phyloP scores from a whole-genome alignment of 2,329 filamentous ascomycete genomes.

The Hymenoscyphus albidus region DNA sequence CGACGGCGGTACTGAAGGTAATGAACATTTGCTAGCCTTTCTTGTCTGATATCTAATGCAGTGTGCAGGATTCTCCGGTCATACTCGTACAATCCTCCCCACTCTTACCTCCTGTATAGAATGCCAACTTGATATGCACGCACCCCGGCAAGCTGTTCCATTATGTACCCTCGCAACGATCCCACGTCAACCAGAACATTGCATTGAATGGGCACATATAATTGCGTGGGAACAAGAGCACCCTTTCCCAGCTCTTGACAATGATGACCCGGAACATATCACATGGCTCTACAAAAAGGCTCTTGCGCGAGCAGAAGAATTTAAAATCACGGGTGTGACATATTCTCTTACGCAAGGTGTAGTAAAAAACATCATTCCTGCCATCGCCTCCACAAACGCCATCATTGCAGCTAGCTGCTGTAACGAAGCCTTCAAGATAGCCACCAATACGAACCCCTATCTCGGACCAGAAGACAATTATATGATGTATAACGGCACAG shows the following conservation, averaged over 20 bases:
- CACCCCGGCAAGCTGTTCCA: constrained; percentile 92
- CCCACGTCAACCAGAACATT: constrained; percentile 94
- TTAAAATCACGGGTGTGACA: constrained; percentile 86
- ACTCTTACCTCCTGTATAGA: constrained; percentile 95
- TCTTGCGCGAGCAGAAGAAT: constrained; percentile 75
- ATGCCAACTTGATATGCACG: constrained; percentile 97
- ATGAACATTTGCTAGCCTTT: background rate
- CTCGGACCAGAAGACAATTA: constrained; percentile 82
- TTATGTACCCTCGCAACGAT: constrained; percentile 96
- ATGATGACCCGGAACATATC: constrained; percentile 94
- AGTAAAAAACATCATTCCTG: constrained; percentile 98
- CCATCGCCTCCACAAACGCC: constrained; percentile 95
- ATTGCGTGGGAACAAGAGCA: constrained; percentile 92
- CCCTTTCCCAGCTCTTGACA: constrained; percentile 82
- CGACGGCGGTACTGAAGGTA: constrained; percentile 91
- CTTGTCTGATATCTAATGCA: background rate
- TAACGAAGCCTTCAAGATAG: constrained; percentile 95
- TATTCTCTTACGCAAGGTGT: constrained; percentile 96
- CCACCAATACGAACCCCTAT: constrained; percentile 74
- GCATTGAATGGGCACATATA: constrained; percentile 97
- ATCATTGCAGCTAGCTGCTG: constrained; percentile 95
- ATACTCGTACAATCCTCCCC: constrained; percentile 86
- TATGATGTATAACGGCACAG: constrained; percentile 99
- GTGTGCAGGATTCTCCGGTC: constrained; percentile 83
- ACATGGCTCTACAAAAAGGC: constrained; percentile 94